A percentile compares a stretch with the other conserved stretches of the same genome.
Conservation (phyloP, 108 stramenopile genomes). For the Pseudonitzschia pungens region DNA sequence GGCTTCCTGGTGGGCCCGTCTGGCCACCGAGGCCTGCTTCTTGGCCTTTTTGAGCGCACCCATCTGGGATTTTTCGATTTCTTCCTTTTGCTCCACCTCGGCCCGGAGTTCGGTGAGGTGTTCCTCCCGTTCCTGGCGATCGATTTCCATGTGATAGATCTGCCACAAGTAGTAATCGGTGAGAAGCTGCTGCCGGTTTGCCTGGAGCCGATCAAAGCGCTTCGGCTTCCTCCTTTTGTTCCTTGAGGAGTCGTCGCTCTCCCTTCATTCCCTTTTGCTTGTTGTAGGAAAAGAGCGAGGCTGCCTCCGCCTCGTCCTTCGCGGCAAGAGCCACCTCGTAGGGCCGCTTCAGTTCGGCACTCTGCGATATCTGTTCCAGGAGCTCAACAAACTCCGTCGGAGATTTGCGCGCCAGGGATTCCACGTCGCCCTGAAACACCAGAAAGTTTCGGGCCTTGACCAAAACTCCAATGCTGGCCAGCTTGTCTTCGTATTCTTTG, state of each 20-base stretch:
- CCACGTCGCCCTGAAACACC: conserved; percentile 99
- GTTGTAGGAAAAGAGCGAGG: conserved; percentile 82
- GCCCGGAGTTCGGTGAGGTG: conserved; percentile 49
- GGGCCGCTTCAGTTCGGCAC: conserved; percentile 70
- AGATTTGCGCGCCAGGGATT: conserved; percentile 90
- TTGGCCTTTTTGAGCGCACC: conserved; percentile 67
- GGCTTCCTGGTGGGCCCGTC: conserved; percentile 50
- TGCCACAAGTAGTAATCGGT: conserved; percentile 92
- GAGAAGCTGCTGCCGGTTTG: conserved; percentile 64
- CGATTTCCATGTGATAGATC: conserved; percentile 87
- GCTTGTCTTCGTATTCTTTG: conserved; percentile 82
- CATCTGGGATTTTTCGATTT: conserved; percentile 59
- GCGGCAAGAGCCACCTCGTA: conserved; percentile 80
- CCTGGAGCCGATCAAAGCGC: conserved; percentile 67
- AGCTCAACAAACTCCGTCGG: conserved; percentile 92
- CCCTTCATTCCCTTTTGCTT: conserved; percentile 89
- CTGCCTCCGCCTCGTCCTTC: conserved; percentile 88
- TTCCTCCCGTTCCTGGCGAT: conserved; percentile 75
- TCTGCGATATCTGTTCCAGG: conserved; percentile 92
- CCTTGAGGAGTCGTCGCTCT: conserved; percentile 89
- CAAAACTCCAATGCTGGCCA: conserved; percentile 93
- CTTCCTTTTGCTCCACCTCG: conserved; percentile 56
- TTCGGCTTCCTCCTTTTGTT: conserved; percentile 95
- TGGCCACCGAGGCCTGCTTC: conserved; percentile 64
- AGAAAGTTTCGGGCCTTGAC: conserved; percentile 98